Conservation (phyloP, 108 stramenopile genomes). For the Parmales sp. region DNA sequence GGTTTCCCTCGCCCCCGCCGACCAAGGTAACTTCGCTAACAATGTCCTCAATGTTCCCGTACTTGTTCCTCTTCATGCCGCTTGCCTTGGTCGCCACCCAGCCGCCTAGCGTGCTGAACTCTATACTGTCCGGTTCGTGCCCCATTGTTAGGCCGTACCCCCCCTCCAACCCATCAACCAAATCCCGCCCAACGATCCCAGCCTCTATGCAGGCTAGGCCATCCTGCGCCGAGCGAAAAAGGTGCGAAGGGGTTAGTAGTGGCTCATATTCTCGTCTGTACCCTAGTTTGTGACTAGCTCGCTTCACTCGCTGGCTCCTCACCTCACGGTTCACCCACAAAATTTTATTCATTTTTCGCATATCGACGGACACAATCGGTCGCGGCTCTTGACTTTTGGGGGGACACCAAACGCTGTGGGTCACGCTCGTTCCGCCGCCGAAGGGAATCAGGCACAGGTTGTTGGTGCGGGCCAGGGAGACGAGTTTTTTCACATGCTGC, state of each 20-base stretch:
- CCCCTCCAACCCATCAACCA: conserved; percentile 52
- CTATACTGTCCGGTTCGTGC: conserved; percentile 88
- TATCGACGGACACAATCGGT: conserved; percentile 76
- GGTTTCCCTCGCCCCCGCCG: conserved; percentile 16
- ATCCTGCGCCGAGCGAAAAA: too few relatives aligned
- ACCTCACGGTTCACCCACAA: conserved; percentile 74
- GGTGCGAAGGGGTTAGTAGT: too few relatives aligned
- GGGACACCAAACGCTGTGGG: conserved; percentile 68
- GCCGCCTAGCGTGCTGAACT: conserved; percentile 90
- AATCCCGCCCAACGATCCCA: conserved; percentile 65
- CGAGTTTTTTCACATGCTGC: conserved; percentile 40
- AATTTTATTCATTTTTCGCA: conserved; percentile 65
- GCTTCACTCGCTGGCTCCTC: too few relatives aligned
- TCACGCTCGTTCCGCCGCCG: conserved; percentile 88
- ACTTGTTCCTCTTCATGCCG: conserved; percentile 87
- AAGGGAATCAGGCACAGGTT: conserved; percentile 81
- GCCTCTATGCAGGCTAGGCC: too few relatives aligned
- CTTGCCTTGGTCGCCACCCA: conserved; percentile 94
- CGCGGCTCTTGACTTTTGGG: conserved; percentile 48
- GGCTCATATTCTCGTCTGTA: too few relatives aligned
- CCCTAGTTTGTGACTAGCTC: too few relatives aligned
- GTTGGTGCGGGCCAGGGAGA: conserved; percentile 39
- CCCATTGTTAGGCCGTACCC: conserved; percentile 74
- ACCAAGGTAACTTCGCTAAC: conserved; percentile 66
- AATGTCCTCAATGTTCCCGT: conserved; percentile 94